Conservation (phyloP, 495 filamentous ascomycete genomes). For the Astrothelium macrocarpum region DNA sequence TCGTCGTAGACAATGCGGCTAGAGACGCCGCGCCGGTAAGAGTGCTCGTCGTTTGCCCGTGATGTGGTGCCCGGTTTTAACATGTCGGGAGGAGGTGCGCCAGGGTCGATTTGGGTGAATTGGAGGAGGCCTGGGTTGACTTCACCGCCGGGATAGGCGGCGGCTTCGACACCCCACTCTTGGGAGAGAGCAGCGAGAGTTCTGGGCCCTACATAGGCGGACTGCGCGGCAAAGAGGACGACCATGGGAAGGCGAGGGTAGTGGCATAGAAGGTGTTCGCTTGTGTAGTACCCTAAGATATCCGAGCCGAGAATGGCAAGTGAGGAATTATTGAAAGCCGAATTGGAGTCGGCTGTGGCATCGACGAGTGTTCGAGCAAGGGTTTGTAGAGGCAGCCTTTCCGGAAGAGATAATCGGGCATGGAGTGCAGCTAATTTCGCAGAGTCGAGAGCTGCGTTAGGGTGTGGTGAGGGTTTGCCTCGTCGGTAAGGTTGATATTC, state of each 20-base stretch:
- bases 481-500: background rate
- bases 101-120: slow-evolving; percentile 53
- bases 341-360: slow-evolving; percentile 64
- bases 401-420: slow-evolving; percentile 75
- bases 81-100: slow-evolving; percentile 20
- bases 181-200: slow-evolving; percentile 58
- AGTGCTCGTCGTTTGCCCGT: slow-evolving; percentile 39
- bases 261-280: slow-evolving; percentile 74
- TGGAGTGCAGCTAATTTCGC: slow-evolving; percentile 91
- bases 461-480: slow-evolving; percentile 11
- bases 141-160: slow-evolving; percentile 73
- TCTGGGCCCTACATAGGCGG: slow-evolving; percentile 65
- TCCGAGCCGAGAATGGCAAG: slow-evolving; percentile 72
- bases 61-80: background rate
- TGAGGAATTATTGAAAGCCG: slow-evolving; percentile 70
- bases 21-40: slow-evolving; percentile 61
- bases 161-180: slow-evolving; percentile 86
- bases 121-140: slow-evolving; percentile 93
- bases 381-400: slow-evolving; percentile 71
- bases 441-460: slow-evolving; percentile 45
- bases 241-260: slow-evolving; percentile 83
- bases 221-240: slow-evolving; percentile 73
- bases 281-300: slow-evolving; percentile 73
- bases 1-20: slow-evolving; percentile 68
- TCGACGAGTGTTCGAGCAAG: slow-evolving; percentile 82